Percentiles rank a stretch among this genome's conserved stretches.
Conservation (phyloP, 805 yeast genomes). For the Jamesozyma jinghongensis region DNA sequence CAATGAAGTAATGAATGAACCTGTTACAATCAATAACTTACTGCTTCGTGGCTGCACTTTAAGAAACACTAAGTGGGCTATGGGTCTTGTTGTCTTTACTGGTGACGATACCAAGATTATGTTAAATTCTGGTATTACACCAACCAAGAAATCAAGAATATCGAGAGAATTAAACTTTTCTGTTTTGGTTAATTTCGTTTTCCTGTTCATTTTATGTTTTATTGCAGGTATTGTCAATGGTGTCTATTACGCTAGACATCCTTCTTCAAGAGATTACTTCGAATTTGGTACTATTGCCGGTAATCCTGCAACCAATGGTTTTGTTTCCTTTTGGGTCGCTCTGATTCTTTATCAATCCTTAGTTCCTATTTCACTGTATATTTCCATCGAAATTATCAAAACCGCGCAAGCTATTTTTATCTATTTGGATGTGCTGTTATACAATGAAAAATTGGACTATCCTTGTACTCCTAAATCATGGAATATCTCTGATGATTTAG, state of each 20-base stretch:
- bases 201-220: slow-evolving; percentile 60
- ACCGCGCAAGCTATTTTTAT: slow-evolving; percentile 78
- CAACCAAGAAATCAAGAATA: slow-evolving; percentile 67
- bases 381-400: slow-evolving; percentile 74
- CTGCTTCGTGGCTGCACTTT: slow-evolving; percentile 68
- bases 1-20: slow-evolving; percentile 36
- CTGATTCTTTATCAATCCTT: slow-evolving; percentile 68
- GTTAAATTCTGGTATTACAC: slow-evolving; percentile 77
- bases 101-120: slow-evolving; percentile 77
- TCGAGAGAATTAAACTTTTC: slow-evolving; percentile 63
- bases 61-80: slow-evolving; percentile 76
- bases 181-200: slow-evolving; percentile 55
- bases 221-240: slow-evolving; percentile 67
- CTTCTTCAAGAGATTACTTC: slow-evolving; percentile 48
- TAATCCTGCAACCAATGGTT: slow-evolving; percentile 57
- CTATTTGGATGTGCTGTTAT: slow-evolving; percentile 64
- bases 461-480: slow-evolving; percentile 82
- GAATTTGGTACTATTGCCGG: slow-evolving; percentile 67
- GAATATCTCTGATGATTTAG: slow-evolving; percentile 80
- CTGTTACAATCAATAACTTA: slow-evolving; percentile 62
- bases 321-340: slow-evolving; percentile 67
- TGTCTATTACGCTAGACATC: slow-evolving; percentile 40
- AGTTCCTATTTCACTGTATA: slow-evolving; percentile 76
- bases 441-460: slow-evolving; percentile 58
- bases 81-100: slow-evolving; percentile 68